Percentiles rank a stretch among this genome's conserved stretches.
These are phyloP conservation scores for Dioscorea cayenensis DNA, from an alignment of 116 monocot species.

Conservation along the genomic window DNA sequence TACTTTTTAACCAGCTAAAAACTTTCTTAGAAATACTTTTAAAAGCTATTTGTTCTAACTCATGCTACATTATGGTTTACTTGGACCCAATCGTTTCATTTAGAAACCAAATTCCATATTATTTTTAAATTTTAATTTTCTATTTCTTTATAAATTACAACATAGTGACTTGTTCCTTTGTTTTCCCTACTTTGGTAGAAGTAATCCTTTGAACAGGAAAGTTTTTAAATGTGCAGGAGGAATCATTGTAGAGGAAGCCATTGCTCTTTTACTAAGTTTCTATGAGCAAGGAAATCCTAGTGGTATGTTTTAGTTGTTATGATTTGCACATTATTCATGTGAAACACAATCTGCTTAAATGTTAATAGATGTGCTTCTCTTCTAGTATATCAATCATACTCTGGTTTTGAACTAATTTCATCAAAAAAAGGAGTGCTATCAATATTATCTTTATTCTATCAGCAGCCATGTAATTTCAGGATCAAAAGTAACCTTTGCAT, in stretches of 20 bases:
- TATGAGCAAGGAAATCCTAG: slow-evolving; percentile 97
- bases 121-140: not conserved
- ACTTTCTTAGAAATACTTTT: no score
- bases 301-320: slow-evolving; percentile 27
- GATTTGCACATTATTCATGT: not conserved
- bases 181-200: slow-evolving; percentile 7
- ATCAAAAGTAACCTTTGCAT: no score
- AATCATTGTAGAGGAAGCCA: slow-evolving; percentile 61
- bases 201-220: slow-evolving; percentile 15
- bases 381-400: no score
- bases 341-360: not conserved
- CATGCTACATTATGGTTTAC: no score
- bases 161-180: not conserved
- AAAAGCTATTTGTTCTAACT: no score
- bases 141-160: not conserved
- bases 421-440: no score
- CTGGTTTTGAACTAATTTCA: no score
- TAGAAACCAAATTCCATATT: no score
- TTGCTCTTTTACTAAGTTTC: slow-evolving; percentile 65
- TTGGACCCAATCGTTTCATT: no score
- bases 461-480: no score
- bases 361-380: not conserved
- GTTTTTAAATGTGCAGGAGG: slow-evolving; percentile 68
- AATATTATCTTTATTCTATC: no score
- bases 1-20: no score